Evolutionary conservation across 495 filamentous ascomycete species (phyloP), one percentile per base, ranked within the genome.

Genomic region (Trichoderma asperelloides): DNA sequence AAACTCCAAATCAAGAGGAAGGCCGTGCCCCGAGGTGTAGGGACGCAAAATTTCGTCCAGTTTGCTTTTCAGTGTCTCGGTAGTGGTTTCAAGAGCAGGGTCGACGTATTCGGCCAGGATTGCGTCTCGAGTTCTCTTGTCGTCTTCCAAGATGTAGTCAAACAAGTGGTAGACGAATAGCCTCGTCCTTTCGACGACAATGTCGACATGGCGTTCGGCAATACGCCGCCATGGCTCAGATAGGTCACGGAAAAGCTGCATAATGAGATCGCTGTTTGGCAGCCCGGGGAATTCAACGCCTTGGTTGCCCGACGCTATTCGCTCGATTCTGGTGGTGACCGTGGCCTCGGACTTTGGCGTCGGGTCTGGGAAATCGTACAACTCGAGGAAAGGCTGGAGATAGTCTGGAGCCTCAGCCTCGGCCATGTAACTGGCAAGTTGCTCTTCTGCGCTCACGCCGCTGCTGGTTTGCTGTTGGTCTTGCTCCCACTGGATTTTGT

Each of bases 31-130:
- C 6, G 37, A 69, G 28, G 72, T 74, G 65, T 76, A 78, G 15
- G 75, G 75, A 8, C 66, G 70, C 6, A 81, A 70, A 39, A 82
- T 74, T 43, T 82, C 80, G 8, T 77, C 66, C 13, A 81, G 60
- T 66, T 80, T 79, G 1, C 7, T 3, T 16, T 74, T 68, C 7
- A 80, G 75, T 0, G 66, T 25, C 7, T 65, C 57, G 15, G 70
- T 67, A 25, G 73, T 78, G 18, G 73, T 13, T 0, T 78, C 74
- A 62, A 82, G 77, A 49, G 74, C 78, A 1, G 78, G 79, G 39
- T 79, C 69, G 37, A 80, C 68, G 43, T 68, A 72, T 23, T 68
- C 64, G 1, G 62, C 67, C 3, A 77, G 68, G n/a, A 80, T 71
- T 0, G 71, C 64, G 8, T 68, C 33, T 1, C 37, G 0, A 3